Evolutionary conservation across 371 early-diverging fungal species (phyloP), one percentile per base, ranked within the genome.

Genomic region (Mucor velutinosus): DNA sequence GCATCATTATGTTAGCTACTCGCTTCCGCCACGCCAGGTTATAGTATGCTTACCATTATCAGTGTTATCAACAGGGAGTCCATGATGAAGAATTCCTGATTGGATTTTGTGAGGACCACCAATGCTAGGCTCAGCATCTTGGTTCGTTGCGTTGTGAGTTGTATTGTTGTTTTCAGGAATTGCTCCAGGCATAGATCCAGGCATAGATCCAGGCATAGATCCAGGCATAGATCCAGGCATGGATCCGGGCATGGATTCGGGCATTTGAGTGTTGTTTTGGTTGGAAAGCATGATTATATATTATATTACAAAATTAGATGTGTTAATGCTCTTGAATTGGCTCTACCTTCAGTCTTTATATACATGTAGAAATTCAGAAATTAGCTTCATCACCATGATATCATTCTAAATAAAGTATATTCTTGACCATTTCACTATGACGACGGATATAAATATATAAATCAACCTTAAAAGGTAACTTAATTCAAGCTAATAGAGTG

Each of bases 381-480:
- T 37, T 35, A 23, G 11, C 19, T 21, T n/a, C 61, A 60, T 60
- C 61, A 60, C 61, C 29, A 60, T 60, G 61, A 60, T 60, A 60
- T 60, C 61, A 60, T 45, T 60, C 58, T 3, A 51, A 35, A 32
- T 39, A 39, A 27, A 43, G 30, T 59, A 39, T 39, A 35, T 39
- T 3, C 19, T 37, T 33, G 8, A 33, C 8, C 35, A 35, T 15
- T 37, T 15, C 21, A 23, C 14, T n/a, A 41, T 39, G 27, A 21
- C 35, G 41, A 27, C 27, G 53, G 15, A 27, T 53, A 14, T 53
- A 33, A 33, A 33, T 33, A 53, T 45, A 45, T 8, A 45, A 45
- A 45, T 45, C 7, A 45, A 45, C 45, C 45, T 45, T 45, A 45
- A 45, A 45, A 19, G 45, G 45, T 7, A n/a, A 45, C 17, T n/a